Evolutionary conservation across 1,284 basidiomycete genomes (phyloP).

Genomic region (Moniliophthora roreri): DNA sequence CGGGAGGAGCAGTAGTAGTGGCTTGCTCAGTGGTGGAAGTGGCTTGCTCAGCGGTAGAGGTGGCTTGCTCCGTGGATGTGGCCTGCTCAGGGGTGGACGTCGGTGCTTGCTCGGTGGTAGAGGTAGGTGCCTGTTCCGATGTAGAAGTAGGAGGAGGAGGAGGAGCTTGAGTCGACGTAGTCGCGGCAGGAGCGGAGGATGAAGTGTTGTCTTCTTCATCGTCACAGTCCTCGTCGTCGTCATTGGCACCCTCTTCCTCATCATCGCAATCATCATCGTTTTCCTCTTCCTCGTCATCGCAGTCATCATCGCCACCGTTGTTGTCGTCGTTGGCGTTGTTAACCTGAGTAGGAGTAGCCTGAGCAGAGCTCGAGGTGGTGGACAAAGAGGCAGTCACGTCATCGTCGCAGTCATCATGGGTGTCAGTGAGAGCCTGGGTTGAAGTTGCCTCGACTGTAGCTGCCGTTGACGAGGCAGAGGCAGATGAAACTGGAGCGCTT

Average conservation of each 20-base stretch:
- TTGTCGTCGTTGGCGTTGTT: conserved; percentile 18
- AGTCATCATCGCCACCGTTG: conserved; percentile 18
- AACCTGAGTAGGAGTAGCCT: conserved; percentile 22
- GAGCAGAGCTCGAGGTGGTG: conserved; percentile 14
- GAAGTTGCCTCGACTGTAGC: too few species aligned
- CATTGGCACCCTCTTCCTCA: conserved; percentile 29
- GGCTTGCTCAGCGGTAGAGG: conserved; percentile 16
- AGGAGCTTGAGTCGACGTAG: conserved; percentile 16
- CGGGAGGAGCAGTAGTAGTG: conserved; percentile 10
- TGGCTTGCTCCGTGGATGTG: conserved; percentile 13
- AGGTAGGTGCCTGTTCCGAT: conserved; percentile 15
- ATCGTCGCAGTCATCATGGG: too few species aligned
- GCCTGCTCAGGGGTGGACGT: conserved; percentile 16
- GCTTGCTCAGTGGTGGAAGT: conserved; percentile 16
- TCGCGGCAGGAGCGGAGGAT: conserved; percentile 17
- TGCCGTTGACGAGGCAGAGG: too few species aligned
- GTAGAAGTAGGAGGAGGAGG: conserved; percentile 16
- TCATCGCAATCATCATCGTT: conserved; percentile 27
- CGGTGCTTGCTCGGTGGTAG: conserved; percentile 8
- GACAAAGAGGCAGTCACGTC: not conserved
- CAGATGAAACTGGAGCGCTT: too few species aligned
- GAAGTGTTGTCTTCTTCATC: conserved; percentile 29
- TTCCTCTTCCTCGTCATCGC: conserved; percentile 13
- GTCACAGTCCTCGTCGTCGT: conserved; percentile 26
- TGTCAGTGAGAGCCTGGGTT: too few species aligned